Evolutionary conservation across 805 yeast genomes (phyloP), one percentile per base, ranked within the genome.

Genomic region (Cyberlindnera americana): DNA sequence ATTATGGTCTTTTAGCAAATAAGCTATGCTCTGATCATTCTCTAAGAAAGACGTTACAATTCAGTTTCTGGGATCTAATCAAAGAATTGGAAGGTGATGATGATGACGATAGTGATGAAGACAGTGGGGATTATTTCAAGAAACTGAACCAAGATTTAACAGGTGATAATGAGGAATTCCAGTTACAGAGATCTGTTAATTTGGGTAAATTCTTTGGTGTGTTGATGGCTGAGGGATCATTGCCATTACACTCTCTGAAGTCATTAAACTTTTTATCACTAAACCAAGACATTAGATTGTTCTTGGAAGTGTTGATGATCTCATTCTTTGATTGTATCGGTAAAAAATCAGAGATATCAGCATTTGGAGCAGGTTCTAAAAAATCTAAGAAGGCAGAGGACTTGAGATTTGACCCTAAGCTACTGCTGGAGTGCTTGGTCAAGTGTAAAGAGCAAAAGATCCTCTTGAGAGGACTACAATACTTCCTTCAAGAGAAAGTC

Each of bases 61-160:
- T 93, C 58, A 69, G 78, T 52, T 69, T 93, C 29, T 93, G 98
- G 98, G 96, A 93, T 60, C 71, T 79, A 31, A 53, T 90, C 14
- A 79, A 79, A 49, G 86, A 80, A 25, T 66, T 87, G 31, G 95
- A 86, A 47, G 72, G 69, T 3, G 70, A 65, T 6, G 72, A 64
- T 6, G 70, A 62, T 22, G 76, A 72, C 7, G 60, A 55, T 25
- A 57, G 50, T 18, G 61, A 51, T 9, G 60, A 49, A 2, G 64
- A 53, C 11, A 16, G 16, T 12, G 30, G 23, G 1, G 63, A 56
- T 29, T 48, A 52, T 37, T 50, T 56, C 47, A 53, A 52, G 52
- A 47, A 44, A 40, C 46, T 42, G 40, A 56, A 40, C 24, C 54
- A 47, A 5, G 64, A 65, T 27, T 54, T 56, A 18, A 60, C 61